A percentile compares a stretch with the other conserved stretches of the same genome.
Evolutionary conservation across 306 rosid genomes (phyloP).

Genomic region (Echinosophora koreensis): DNA sequence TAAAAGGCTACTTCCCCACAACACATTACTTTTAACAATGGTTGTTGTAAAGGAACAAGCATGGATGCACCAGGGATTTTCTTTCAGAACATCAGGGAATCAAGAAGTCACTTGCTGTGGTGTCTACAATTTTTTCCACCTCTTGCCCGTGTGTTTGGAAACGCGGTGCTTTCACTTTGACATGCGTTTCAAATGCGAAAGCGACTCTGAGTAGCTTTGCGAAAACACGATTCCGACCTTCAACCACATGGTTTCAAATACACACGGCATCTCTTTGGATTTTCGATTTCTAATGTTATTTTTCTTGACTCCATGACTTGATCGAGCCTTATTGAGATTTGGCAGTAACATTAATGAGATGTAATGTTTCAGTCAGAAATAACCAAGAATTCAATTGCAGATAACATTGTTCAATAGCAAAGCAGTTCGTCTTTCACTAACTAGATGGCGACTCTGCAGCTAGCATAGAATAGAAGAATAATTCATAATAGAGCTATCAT

Average conservation of each 20-base stretch:
- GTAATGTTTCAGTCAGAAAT: conserved; percentile 1
- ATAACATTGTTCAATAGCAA: conserved; percentile 15
- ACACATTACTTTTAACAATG: neutral
- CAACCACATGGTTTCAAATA: too few species aligned
- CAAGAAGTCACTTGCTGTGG: neutral
- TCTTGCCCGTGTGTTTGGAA: neutral
- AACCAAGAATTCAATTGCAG: neutral
- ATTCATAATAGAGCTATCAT: neutral
- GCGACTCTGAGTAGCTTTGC: too few species aligned
- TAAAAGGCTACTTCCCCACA: neutral
- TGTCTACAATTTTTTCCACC: neutral
- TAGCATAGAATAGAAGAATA: neutral
- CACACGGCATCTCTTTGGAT: neutral
- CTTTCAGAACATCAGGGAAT: conserved; percentile 1
- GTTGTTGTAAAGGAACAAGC: neutral
- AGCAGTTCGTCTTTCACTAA: conserved; percentile 39
- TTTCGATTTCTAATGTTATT: neutral
- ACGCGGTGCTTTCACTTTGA: too few species aligned
- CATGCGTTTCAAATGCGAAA: too few species aligned
- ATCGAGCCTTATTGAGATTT: conserved; percentile 9
- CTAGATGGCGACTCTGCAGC: conserved; percentile 41
- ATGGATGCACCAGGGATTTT: neutral
- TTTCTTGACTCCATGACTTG: neutral
- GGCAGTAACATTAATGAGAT: conserved; percentile 11
- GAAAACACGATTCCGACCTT: too few species aligned